These are phyloP conservation scores for Phytophthora pluvialis DNA, from an alignment of 352 stramenopile genomes.

Conservation along the genomic window DNA sequence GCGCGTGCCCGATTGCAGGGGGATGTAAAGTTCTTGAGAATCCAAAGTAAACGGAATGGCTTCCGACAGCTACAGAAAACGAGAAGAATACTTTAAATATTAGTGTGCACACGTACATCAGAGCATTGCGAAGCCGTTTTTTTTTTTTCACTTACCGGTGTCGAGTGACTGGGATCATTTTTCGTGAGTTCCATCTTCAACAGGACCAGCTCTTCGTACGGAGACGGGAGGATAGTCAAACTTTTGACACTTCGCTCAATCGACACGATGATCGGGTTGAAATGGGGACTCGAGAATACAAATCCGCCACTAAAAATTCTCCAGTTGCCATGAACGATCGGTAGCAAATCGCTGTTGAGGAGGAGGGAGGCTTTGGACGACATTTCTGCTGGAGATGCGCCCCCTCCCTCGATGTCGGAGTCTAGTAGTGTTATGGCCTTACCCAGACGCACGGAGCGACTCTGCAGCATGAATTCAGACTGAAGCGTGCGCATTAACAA, in stretches of 20 bases:
- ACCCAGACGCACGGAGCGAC: slow-evolving; percentile 51
- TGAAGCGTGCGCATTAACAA: slow-evolving; percentile 48
- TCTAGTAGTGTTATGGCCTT: slow-evolving; percentile 46
- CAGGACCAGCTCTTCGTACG: slow-evolving; percentile 71
- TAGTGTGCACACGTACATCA: background rate
- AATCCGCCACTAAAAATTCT: slow-evolving; percentile 63
- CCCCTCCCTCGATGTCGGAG: slow-evolving; percentile 24
- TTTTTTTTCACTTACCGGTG: slow-evolving; percentile 25
- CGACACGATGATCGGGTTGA: slow-evolving; percentile 71
- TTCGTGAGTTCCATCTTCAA: slow-evolving; percentile 59
- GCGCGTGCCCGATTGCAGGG: slow-evolving; percentile 61
- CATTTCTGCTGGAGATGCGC: slow-evolving; percentile 3
- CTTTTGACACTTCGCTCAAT: slow-evolving; percentile 62
- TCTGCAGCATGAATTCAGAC: slow-evolving; percentile 77
- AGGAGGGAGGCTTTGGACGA: slow-evolving; percentile 53
- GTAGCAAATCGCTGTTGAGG: slow-evolving; percentile 51
- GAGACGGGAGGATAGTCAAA: slow-evolving; percentile 55
- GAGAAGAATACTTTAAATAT: background rate
- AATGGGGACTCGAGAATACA: slow-evolving; percentile 58
- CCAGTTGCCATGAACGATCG: slow-evolving; percentile 56
- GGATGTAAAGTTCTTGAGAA: slow-evolving; percentile 48
- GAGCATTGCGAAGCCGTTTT: background rate
- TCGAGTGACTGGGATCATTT: slow-evolving; percentile 27
- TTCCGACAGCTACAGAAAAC: slow-evolving; percentile 38
- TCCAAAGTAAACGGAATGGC: slow-evolving; percentile 44